phyloP scores from a whole-genome alignment of 1,284 basidiomycete species.

The Sporisorium graminicola region DNA sequence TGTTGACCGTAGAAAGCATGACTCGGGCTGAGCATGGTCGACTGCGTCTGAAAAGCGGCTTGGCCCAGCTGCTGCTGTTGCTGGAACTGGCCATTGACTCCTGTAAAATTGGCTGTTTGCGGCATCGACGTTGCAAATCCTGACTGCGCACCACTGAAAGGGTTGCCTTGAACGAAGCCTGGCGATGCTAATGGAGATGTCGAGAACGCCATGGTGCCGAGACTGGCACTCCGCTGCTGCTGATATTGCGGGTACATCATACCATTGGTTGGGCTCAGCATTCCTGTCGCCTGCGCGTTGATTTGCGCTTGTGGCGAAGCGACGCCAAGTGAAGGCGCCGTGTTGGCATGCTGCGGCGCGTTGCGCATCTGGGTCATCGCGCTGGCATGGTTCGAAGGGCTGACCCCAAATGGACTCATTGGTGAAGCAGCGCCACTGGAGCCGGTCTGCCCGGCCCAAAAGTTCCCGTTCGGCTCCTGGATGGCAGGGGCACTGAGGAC shows the following conservation, averaged over 20 bases:
- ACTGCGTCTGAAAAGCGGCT: conserved; percentile 27
- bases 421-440: conserved; percentile 9
- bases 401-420: conserved; percentile 18
- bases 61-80: conserved; percentile 41
- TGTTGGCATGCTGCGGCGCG: conserved; percentile 35
- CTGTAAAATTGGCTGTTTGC: conserved; percentile 9
- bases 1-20: conserved; percentile 16
- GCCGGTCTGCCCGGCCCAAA: conserved; percentile 25
- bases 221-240: conserved; percentile 38
- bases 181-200: conserved; percentile 38
- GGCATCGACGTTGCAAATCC: conserved; percentile 15
- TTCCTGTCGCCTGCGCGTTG: conserved; percentile 17
- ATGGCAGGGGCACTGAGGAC: conserved; percentile 45
- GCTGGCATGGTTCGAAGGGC: conserved; percentile 20
- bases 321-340: conserved; percentile 10
- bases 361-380: conserved; percentile 14
- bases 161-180: conserved; percentile 18
- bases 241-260: conserved; percentile 37
- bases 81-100: conserved; percentile 9
- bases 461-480: conserved; percentile 38
- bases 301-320: conserved; percentile 9
- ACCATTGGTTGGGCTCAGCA: conserved; percentile 30
- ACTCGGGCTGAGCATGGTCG: conserved; percentile 12
- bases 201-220: conserved; percentile 50
- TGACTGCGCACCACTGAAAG: conserved; percentile 30